Percentiles rank a stretch among this genome's conserved stretches.
phyloP scores from a whole-genome alignment of 495 filamentous ascomycete genomes.

The Penicillium ochrochloron region DNA sequence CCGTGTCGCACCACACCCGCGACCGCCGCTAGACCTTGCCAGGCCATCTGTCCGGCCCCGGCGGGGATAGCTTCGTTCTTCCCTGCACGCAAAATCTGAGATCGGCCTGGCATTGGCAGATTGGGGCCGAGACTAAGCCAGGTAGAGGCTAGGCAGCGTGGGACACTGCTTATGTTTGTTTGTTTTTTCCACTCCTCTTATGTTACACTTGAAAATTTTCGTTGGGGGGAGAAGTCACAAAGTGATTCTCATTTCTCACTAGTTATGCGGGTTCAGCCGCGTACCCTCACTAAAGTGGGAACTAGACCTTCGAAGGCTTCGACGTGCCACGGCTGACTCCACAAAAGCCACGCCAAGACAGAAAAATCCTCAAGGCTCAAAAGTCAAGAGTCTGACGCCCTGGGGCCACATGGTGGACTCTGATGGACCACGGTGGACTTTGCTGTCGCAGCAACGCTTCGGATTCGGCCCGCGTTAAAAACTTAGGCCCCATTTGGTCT shows the following conservation, averaged over 20 bases:
- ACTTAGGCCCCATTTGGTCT: slow-evolving; percentile 11
- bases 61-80: neutral
- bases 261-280: slow-evolving; percentile 7
- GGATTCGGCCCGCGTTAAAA: slow-evolving; percentile 28
- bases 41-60: slow-evolving; percentile 19
- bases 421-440: slow-evolving; percentile 1
- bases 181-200: neutral
- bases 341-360: slow-evolving; percentile 1
- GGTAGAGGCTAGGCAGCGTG: neutral
- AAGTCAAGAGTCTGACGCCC: neutral
- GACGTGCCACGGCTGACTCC: slow-evolving; percentile 1
- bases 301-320: neutral
- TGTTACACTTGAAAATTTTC: neutral
- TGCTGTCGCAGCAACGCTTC: slow-evolving; percentile 12
- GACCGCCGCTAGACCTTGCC: slow-evolving; percentile 24
- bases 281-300: neutral
- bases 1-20: slow-evolving; percentile 9
- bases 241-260: neutral
- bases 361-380: neutral
- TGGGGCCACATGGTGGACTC: slow-evolving; percentile 5
- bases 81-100: neutral
- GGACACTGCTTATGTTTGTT: neutral
- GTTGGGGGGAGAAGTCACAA: neutral
- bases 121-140: slow-evolving; percentile 10
- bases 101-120: slow-evolving; percentile 11